Conservation (phyloP, 306 rosid genomes). For the Heteromeles arbutifolia region DNA sequence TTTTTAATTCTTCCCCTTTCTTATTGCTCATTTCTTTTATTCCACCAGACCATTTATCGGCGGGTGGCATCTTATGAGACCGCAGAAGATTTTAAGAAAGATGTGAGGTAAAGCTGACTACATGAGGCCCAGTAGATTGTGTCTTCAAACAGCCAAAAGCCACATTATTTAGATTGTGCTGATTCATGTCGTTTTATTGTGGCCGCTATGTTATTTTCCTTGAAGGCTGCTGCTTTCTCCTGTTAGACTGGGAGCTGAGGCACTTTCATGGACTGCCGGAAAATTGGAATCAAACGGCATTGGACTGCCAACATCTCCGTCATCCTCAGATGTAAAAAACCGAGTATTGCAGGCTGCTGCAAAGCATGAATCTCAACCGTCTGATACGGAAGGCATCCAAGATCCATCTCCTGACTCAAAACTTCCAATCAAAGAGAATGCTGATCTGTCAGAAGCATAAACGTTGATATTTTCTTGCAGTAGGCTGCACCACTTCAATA, state of each 20-base stretch:
- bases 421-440: conserved; percentile 43
- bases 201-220: conserved; percentile 7
- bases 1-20: background rate
- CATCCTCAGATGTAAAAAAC: conserved; percentile 82
- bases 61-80: conserved; percentile 57
- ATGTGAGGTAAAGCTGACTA: conserved; percentile 45
- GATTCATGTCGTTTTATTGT: background rate
- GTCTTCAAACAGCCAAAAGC: background rate
- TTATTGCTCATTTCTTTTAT: conserved; percentile 13
- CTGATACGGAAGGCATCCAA: conserved; percentile 52
- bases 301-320: conserved; percentile 90
- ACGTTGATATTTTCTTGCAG: background rate
- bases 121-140: background rate
- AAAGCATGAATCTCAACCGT: conserved; percentile 88
- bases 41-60: conserved; percentile 57
- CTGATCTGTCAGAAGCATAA: conserved; percentile 48
- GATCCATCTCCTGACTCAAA: conserved; percentile 44
- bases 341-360: conserved; percentile 97
- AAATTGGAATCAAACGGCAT: conserved; percentile 67
- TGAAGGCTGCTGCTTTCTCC: conserved; percentile 69
- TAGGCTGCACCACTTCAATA: background rate
- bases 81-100: conserved; percentile 60
- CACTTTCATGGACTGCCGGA: conserved; percentile 86
- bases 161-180: background rate
- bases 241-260: conserved; percentile 61